Base-by-base conservation (phyloP, 331 rosid species). In the Rosa hybrid region DNA sequence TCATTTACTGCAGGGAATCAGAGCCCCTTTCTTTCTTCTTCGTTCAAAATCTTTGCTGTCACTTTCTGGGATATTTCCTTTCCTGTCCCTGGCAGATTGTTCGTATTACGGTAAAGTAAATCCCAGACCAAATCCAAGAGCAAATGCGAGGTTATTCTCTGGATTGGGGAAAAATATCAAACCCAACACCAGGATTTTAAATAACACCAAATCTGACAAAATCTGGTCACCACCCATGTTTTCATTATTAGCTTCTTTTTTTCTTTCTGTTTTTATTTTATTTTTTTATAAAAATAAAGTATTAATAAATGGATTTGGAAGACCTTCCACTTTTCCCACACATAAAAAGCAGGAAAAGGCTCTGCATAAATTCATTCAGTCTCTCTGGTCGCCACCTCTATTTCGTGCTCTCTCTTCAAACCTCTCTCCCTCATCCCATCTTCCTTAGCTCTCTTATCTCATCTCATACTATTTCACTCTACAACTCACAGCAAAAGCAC, bases 331-430 rank as follows among this genome's bases (percentile, higher is more conserved):
- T 86, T 82, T 87, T 79, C 71, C 72, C 18, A 23, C 13, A 72
- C 82, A 75, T 25, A 42, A 83, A 79, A 78, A 69, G 86, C 76
- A 16, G 25, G 14, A 14, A 76, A 75, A 50, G 79, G 78, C 80
- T 77, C 77, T 53, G 69, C 80, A 72, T 92, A 83, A 84, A 74
- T 54, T 54, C 68, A 30, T 44, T 71, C 71, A 48, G 70, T 30
- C n/a, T 67, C 81, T 81, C 64, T 65, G 41, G 75, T 73, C 34
- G 76, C 68, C 75, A 81, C 91, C 86, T 83, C 90, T 59, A 71
- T 87, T 87, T 89, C 91, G 87, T 88, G 89, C 86, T 83, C 84
- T 88, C 88, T 86, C 71, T 18, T 12, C 41, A 23, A 23, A 62
- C 39, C 18, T 12, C 39, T 62, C 68, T 3, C 6, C 41, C 77